These are phyloP conservation scores for Ustilago shanxiensis DNA, from an alignment of 1,284 basidiomycete genomes.

Conservation along the genomic window DNA sequence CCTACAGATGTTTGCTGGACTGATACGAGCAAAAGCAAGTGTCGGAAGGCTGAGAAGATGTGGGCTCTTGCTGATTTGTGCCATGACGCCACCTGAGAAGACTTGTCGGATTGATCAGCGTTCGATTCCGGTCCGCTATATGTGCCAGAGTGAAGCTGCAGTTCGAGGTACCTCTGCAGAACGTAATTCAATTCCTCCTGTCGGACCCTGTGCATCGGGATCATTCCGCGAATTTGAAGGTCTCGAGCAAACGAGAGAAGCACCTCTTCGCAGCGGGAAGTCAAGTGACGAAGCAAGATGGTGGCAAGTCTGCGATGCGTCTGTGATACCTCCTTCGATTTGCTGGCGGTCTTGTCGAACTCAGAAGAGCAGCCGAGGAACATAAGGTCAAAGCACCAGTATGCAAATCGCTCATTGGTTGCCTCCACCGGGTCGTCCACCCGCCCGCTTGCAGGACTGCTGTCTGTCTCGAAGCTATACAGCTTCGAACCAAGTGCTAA, in stretches of 20 bases:
- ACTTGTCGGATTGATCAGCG: background rate
- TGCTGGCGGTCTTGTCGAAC: conserved; percentile 6
- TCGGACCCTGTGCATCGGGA: conserved; percentile 73
- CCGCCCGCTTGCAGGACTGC: conserved; percentile 38
- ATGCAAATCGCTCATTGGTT: conserved; percentile 86
- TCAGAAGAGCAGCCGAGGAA: conserved; percentile 79
- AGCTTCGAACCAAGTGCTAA: conserved; percentile 82
- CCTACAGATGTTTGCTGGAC: conserved; percentile 14
- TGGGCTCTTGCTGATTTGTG: conserved; percentile 31
- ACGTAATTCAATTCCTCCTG: conserved; percentile 92
- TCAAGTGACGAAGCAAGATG: conserved; percentile 20
- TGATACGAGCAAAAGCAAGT: conserved; percentile 27
- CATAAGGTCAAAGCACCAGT: conserved; percentile 92
- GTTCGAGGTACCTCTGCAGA: conserved; percentile 70
- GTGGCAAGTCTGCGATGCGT: conserved; percentile 20
- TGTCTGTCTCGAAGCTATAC: conserved; percentile 70
- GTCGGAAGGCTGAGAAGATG: conserved; percentile 33
- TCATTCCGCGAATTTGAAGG: conserved; percentile 80
- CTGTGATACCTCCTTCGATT: background rate
- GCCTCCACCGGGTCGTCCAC: conserved; percentile 63
- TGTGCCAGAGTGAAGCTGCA: conserved; percentile 23
- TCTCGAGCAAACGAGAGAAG: conserved; percentile 84
- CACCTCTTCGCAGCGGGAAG: conserved; percentile 77
- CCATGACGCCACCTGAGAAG: conserved; percentile 9
- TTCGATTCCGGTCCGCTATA: background rate